Base-by-base conservation (phyloP, 495 filamentous ascomycete species). In the Chlorociboria aeruginascens region DNA sequence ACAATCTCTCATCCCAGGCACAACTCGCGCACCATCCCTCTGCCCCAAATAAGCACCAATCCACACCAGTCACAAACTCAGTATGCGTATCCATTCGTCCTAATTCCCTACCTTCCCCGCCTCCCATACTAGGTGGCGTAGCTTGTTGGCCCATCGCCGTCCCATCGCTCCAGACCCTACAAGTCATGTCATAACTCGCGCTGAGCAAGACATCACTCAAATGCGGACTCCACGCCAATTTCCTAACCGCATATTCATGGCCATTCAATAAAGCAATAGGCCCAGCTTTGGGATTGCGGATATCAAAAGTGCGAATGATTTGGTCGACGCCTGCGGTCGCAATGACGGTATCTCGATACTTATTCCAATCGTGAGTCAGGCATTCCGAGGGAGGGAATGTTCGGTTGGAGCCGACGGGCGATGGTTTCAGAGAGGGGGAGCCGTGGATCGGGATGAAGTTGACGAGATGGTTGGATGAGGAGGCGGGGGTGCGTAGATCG, bases 331-430 rank as follows among this genome's bases (percentile, higher is more conserved):
- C 92, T 0, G 75, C 92, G 0, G 85, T 83, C 0, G 93, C 93
- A 36, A 98, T 62, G 14, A 95, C 70, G 0, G 77, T 81, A 30
- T 85, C 76, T 1, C 83, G 79, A 62, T 98, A 98, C 62, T 98
- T 98, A 64, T 98, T 98, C 93, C 93, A 97, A 65, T 98, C 92
- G 62, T 96, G 92, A 2, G 90, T 96, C 12, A 98, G 75, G 29
- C 82, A 75, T 68, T 98, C 92, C 64, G 43, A 69, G 40, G 64
- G 74, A 16, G 58, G 58, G 34, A 60, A 56, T 14, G 60, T 48
- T 51, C 62, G 54, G 68, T 54, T 48, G 61, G 40, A 55, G 59
- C 53, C 20, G 62, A 52, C 49, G 66, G 29, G 66, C 66, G 8
- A 68, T 59, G 2, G 44, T 32, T 32, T 36, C 69, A 60, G 0